Evolutionary conservation across 768 basidiomycete genomes (phyloP).

Genomic region (Phaffia tasmanica): DNA sequence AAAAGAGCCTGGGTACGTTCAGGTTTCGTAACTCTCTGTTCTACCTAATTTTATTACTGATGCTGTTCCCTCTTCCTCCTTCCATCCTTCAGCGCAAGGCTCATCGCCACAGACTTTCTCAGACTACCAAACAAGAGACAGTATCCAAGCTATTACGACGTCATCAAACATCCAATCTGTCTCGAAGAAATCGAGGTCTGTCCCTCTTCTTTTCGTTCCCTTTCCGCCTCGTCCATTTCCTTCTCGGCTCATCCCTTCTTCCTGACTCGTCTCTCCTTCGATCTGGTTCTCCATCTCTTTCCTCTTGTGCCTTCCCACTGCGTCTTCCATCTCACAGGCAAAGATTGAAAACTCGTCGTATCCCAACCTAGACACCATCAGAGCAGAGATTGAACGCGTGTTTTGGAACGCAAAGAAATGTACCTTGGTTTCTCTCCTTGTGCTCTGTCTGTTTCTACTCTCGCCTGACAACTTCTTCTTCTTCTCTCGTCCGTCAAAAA

Average conservation of each 20-base stretch:
- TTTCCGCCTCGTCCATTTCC: background rate
- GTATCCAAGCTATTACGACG: slow-evolving; percentile 60
- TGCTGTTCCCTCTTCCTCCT: background rate
- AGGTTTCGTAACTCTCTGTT: background rate
- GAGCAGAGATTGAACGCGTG: slow-evolving; percentile 61
- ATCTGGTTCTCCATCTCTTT: background rate
- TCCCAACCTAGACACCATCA: slow-evolving; percentile 53
- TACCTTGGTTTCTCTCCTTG: too few relatives aligned
- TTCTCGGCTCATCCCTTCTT: too few relatives aligned
- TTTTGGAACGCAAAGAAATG: slow-evolving; percentile 73
- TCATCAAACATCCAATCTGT: slow-evolving; percentile 71
- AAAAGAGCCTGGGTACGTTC: slow-evolving; percentile 53
- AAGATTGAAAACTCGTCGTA: slow-evolving; percentile 55
- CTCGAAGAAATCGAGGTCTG: slow-evolving; percentile 70
- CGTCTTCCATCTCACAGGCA: slow-evolving; percentile 35
- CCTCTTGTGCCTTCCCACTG: background rate
- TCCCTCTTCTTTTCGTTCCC: background rate
- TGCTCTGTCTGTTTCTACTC: background rate
- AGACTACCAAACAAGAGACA: slow-evolving; percentile 57
- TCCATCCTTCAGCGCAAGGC: slow-evolving; percentile 6
- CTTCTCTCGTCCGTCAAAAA: background rate
- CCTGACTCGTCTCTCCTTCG: too few relatives aligned
- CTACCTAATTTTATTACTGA: background rate
- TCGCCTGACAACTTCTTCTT: background rate
- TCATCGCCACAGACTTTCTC: slow-evolving; percentile 46